A percentile compares a stretch with the other conserved stretches of the same genome.
These are phyloP conservation scores for Apiotrichum akiyoshidainum DNA, from an alignment of 1,284 basidiomycete species.

Conservation along the genomic window DNA sequence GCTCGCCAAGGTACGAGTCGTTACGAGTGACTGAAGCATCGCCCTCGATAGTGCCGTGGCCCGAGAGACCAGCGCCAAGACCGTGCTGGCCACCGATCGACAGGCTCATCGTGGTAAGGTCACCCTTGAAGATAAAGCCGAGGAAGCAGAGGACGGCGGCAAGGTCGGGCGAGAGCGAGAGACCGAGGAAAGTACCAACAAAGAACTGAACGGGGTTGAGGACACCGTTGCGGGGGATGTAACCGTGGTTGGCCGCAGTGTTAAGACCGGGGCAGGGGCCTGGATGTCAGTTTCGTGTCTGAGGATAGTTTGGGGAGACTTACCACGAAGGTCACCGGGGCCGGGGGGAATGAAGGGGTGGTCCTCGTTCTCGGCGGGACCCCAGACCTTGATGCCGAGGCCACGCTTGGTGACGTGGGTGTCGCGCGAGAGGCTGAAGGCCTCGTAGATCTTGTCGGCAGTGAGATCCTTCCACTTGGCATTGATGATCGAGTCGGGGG, in stretches of 20 bases:
- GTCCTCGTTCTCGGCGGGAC: slow-evolving; percentile 19
- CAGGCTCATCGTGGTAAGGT: slow-evolving; percentile 29
- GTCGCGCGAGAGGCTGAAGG: slow-evolving; percentile 5
- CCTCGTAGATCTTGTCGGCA: slow-evolving; percentile 7
- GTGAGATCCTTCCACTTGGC: slow-evolving; percentile 5
- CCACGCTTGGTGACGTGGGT: background rate
- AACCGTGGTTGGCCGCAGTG: slow-evolving; percentile 43
- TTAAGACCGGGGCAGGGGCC: slow-evolving; percentile 48
- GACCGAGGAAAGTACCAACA: slow-evolving; percentile 23
- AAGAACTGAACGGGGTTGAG: slow-evolving; percentile 35
- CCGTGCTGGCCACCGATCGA: slow-evolving; percentile 22
- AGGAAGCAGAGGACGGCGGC: slow-evolving; percentile 28
- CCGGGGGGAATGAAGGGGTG: slow-evolving; percentile 32
- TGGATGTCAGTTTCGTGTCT: too few relatives aligned
- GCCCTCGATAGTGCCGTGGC: slow-evolving; percentile 22
- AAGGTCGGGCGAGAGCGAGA: slow-evolving; percentile 39
- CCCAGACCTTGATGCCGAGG: slow-evolving; percentile 8
- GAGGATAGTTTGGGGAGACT: background rate
- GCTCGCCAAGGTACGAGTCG: slow-evolving; percentile 10
- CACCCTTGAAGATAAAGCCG: slow-evolving; percentile 35
- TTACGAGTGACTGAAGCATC: slow-evolving; percentile 23
- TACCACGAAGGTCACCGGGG: slow-evolving; percentile 23
- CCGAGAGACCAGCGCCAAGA: slow-evolving; percentile 16
- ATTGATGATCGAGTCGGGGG: slow-evolving; percentile 1
- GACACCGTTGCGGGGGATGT: slow-evolving; percentile 36